These are phyloP conservation scores for Mallotus repandus DNA, from an alignment of 441 rosid species.

Conservation along the genomic window DNA sequence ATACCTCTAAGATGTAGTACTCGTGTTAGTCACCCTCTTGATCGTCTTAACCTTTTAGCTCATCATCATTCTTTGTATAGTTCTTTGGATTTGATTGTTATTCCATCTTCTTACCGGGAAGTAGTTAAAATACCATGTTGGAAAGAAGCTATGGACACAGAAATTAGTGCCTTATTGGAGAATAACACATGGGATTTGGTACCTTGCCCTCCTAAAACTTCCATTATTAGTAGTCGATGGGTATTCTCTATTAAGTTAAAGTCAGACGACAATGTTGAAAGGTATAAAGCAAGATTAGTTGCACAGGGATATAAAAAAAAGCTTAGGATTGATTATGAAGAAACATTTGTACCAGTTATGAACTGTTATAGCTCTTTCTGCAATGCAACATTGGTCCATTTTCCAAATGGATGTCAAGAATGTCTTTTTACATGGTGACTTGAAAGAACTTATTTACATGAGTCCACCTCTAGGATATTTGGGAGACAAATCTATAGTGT, in stretches of 20 bases:
- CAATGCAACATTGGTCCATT: too few relatives aligned
- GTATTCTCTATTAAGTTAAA: not conserved
- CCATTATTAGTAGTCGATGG: not conserved
- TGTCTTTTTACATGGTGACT: too few relatives aligned
- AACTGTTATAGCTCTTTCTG: not conserved
- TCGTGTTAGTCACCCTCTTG: not conserved
- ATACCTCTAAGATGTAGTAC: too few relatives aligned
- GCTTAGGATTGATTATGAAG: not conserved
- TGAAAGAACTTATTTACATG: too few relatives aligned
- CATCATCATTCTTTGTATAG: not conserved
- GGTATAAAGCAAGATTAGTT: not conserved
- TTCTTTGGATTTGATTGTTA: not conserved
- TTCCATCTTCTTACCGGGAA: not conserved
- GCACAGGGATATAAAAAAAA: not conserved
- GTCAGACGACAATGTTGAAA: not conserved
- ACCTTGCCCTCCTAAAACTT: not conserved
- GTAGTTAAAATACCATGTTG: not conserved
- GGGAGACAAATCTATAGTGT: too few relatives aligned
- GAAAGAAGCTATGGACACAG: slow-evolving; percentile 1
- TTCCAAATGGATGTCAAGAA: too few relatives aligned
- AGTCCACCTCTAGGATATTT: too few relatives aligned
- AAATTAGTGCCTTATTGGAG: not conserved
- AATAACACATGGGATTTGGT: not conserved
- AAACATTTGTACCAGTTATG: not conserved
- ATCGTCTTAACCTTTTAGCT: not conserved